Evolutionary conservation across 179 eudicot genomes (phyloP).

Genomic region (Nepenthes alata): DNA sequence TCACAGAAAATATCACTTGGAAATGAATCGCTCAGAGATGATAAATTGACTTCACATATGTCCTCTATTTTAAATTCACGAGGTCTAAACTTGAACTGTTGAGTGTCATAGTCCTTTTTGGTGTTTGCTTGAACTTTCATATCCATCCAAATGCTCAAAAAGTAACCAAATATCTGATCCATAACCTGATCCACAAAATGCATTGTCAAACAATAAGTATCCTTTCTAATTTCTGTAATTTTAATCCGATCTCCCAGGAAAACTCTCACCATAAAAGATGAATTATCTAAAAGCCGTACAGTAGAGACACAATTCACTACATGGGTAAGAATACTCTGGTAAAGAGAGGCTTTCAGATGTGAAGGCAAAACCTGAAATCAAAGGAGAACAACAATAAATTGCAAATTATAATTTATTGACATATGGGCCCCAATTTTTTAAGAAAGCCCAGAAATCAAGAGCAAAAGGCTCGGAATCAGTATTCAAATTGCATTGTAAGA

Average conservation of each 20-base stretch:
- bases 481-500: not conserved
- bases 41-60: conserved; percentile 59
- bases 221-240: not conserved
- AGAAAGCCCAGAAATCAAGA: not conserved
- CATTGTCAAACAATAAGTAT: conserved; percentile 11
- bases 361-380: conserved; percentile 35
- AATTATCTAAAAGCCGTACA: conserved; percentile 38
- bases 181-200: conserved; percentile 30
- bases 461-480: too few species aligned
- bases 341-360: conserved; percentile 40
- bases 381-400: conserved; percentile 4
- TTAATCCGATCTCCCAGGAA: not conserved
- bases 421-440: not conserved
- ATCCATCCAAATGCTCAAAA: conserved; percentile 64
- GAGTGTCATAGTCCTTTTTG: conserved; percentile 46
- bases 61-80: conserved; percentile 64
- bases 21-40: conserved; percentile 39
- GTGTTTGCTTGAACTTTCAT: conserved; percentile 49
- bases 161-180: conserved; percentile 52
- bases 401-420: too few species aligned
- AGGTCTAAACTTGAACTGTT: conserved; percentile 70
- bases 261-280: conserved; percentile 46
- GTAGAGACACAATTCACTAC: conserved; percentile 44
- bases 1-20: conserved; percentile 50
- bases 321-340: conserved; percentile 49